These are phyloP conservation scores for Fragosphaeria purpurea DNA, from an alignment of 2,329 filamentous ascomycete genomes.

Conservation along the genomic window DNA sequence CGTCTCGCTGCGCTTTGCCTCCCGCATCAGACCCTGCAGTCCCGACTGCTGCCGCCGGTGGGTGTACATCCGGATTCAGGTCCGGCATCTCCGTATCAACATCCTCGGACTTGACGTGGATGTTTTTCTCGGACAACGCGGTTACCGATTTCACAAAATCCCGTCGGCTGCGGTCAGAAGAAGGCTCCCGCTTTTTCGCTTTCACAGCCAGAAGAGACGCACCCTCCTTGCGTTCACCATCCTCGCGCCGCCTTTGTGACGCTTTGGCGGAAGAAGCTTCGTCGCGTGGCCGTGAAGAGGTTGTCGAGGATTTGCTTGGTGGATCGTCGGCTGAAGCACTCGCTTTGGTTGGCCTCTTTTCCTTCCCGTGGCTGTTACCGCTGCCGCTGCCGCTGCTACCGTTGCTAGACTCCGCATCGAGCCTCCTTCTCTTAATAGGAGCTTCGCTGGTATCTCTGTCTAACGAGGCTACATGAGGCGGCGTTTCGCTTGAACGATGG, in stretches of 20 bases:
- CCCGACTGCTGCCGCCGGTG: not conserved
- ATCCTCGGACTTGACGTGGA: slow-evolving; percentile 50
- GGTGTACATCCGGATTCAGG: slow-evolving; percentile 19
- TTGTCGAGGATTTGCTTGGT: slow-evolving; percentile 28
- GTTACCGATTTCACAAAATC: slow-evolving; percentile 28
- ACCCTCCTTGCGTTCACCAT: slow-evolving; percentile 26
- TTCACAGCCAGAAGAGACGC: slow-evolving; percentile 18
- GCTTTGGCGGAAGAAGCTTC: slow-evolving; percentile 29
- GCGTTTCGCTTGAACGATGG: slow-evolving; percentile 48
- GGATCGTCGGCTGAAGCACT: slow-evolving; percentile 36
- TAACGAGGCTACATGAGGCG: slow-evolving; percentile 39
- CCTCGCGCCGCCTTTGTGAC: slow-evolving; percentile 31
- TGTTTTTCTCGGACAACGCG: slow-evolving; percentile 35
- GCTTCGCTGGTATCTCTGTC: slow-evolving; percentile 44
- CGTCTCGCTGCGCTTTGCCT: slow-evolving; percentile 18
- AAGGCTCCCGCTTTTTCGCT: slow-evolving; percentile 24
- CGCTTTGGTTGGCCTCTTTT: slow-evolving; percentile 34
- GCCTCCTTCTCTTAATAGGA: slow-evolving; percentile 44
- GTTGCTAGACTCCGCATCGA: slow-evolving; percentile 36
- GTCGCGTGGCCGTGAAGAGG: slow-evolving; percentile 13
- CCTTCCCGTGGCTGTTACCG: slow-evolving; percentile 28
- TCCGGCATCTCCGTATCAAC: slow-evolving; percentile 47
- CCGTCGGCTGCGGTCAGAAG: slow-evolving; percentile 28
- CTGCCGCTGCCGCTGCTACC: not conserved
- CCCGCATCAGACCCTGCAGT: slow-evolving; percentile 22